Evolutionary conservation across 352 stramenopile genomes (phyloP).

Genomic region (Blastocystis hominis): DNA sequence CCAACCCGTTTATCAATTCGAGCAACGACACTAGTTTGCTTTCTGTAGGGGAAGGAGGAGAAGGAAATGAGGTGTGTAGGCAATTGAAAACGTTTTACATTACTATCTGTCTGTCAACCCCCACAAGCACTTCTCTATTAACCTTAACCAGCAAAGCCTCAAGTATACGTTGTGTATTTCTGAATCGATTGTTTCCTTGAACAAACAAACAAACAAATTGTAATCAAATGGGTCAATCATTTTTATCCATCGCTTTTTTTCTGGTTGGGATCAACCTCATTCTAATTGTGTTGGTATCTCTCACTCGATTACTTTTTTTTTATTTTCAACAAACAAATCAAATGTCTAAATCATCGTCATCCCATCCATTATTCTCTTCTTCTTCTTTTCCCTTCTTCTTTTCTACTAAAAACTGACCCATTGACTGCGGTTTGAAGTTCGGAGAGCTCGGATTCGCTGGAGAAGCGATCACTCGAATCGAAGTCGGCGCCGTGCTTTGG

Average conservation of each 20-base stretch:
- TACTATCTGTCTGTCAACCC: neutral
- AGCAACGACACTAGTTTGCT: neutral
- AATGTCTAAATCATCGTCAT: constrained; percentile 47
- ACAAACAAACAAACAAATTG: too few relatives aligned
- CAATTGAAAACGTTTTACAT: neutral
- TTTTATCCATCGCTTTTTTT: too few relatives aligned
- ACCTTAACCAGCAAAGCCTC: neutral
- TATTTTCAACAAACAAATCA: constrained; percentile 28
- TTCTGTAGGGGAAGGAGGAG: neutral
- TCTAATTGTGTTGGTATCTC: too few relatives aligned
- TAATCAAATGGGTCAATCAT: too few relatives aligned
- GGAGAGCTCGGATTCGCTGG: neutral
- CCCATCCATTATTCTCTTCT: neutral
- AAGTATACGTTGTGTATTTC: neutral
- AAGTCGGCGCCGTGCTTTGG: neutral
- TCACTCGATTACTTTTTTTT: neutral
- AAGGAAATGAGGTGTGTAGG: neutral
- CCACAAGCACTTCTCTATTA: neutral
- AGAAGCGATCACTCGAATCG: neutral
- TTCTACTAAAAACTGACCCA: neutral
- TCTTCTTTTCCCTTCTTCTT: neutral
- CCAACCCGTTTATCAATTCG: constrained; percentile 3
- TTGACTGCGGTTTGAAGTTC: neutral
- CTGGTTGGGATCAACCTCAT: too few relatives aligned
- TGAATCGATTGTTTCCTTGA: neutral